Base-by-base conservation (phyloP, 2,329 filamentous ascomycete species). In the Colletotrichum noveboracense region DNA sequence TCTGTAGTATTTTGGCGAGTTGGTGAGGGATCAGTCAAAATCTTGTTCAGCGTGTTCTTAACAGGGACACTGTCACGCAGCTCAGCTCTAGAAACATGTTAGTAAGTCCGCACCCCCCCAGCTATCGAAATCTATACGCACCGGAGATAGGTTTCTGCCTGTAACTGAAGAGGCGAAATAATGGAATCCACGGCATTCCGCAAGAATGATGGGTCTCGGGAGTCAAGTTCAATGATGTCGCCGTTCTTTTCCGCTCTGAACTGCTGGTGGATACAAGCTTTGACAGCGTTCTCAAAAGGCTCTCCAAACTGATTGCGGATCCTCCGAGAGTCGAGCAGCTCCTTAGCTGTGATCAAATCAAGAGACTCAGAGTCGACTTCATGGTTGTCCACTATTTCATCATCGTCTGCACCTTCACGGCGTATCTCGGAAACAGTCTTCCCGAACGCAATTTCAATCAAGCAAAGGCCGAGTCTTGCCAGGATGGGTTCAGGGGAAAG, bases 21-120 rank as follows among this genome's bases (percentile, higher is more conserved):
- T 38, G 36, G 16, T 0, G 36, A 38, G 36, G 36, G 36, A 1
- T 38, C 36, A 38, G 14, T 38, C 34, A 38, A 18, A 38, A 16
- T 38, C 36, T 18, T 38, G 36, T 38, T 38, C 14, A 18, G 36
- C 1, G 36, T 7, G 36, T 0, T 38, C 16, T 1, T 38, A 7
- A 0, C 14, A 38, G 36, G 7, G 7, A 38, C 36, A 38, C 0
- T 5, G 16, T 38, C 16, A 18, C 16, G 36, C 36, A 38, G 16
- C 36, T 38, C 36, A 38, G 36, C 36, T 0, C 36, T 38, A 38
- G 2, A 0, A 16, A 38, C 14, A 38, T 38, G 36, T 38, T 38
- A 38, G 36, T 38, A 0, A 18, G 16, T 18, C 16, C 36, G 36
- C 36, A 38, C 0, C 7, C 0, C 0, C 7, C 0, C 1, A 38